Base-by-base conservation (phyloP, 306 rosid genomes). In the Sechiopsis laciniata region DNA sequence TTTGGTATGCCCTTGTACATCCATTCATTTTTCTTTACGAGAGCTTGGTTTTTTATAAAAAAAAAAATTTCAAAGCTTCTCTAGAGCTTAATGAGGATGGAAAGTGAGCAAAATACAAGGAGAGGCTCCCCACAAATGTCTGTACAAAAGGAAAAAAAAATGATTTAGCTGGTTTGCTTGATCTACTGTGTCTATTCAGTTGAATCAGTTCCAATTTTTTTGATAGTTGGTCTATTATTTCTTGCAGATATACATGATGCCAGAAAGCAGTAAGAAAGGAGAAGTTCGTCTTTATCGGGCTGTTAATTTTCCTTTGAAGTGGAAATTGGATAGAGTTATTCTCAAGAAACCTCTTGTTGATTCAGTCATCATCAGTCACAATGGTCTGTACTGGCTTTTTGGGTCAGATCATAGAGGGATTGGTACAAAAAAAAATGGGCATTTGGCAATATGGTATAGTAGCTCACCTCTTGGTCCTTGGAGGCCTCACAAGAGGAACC, bases 391-490 rank as follows among this genome's bases (percentile, higher is more conserved):
- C 75, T 95, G 99, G 99, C 91, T 95, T 79, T 91, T 95, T 68
- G 99, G 99, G 66, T 95, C 99, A 5, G 99, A 95, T 64, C 89
- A 89, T 76, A 91, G 90, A 72, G 90, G 96, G 53, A 87, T 95
- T 78, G 99, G 97, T 55, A 81, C 93, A 78, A 81, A 66, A 84
- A 86, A 78, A 79, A 95, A 95, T 76, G 99, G 99, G 42, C 95
- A 88, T 81, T 77, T 95, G 75, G 97, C 90, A 84, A 88, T 95
- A 77, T 95, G 99, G 99, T 81, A 91, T 73, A 84, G 97, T 73
- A 80, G 45, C 77, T 88, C 99, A 3, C 92, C 97, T 61, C 88
- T 95, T 62, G 99, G 97, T 81, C 95, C 96, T 78, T 95, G 97
- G 97, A 88, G 77, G 68, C 83, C 96, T 70, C 99, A 91, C 82